Percentiles rank a stretch among this genome's conserved stretches.
Conservation (phyloP, 2,329 filamentous ascomycete genomes). For the Hymenoscyphus fraxineus region DNA sequence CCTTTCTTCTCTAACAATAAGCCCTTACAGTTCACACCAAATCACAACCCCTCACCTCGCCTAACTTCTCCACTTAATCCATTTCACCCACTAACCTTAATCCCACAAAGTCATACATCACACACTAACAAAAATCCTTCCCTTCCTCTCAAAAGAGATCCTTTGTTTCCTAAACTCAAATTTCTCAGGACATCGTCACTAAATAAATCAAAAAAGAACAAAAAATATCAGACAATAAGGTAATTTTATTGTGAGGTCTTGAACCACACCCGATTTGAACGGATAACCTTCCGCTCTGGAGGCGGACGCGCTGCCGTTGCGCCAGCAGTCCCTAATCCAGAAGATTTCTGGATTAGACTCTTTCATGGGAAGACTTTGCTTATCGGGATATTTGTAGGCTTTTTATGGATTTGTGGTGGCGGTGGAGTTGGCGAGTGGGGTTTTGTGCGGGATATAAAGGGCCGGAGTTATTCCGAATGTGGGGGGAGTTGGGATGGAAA, state of each 20-base stretch:
- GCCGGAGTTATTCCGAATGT: too few species aligned
- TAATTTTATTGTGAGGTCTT: background rate
- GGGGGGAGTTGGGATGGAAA: too few species aligned
- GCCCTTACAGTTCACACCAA: too few species aligned
- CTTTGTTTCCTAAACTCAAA: too few species aligned
- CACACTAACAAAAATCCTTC: too few species aligned
- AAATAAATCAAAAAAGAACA: background rate
- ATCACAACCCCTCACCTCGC: too few species aligned
- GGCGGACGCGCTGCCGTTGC: conserved; percentile 7
- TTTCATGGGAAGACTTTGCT: background rate
- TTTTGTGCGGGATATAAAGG: background rate
- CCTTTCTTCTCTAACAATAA: too few species aligned
- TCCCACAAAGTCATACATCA: too few species aligned
- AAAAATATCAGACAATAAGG: background rate
- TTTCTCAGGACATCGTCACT: too few species aligned
- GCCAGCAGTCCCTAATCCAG: conserved; percentile 2
- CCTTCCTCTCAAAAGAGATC: too few species aligned
- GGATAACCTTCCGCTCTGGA: conserved; percentile 8
- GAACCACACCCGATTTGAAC: conserved; percentile 8
- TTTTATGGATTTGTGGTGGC: background rate
- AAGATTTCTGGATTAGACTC: background rate
- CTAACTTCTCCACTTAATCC: too few species aligned
- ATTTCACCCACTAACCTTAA: too few species aligned
- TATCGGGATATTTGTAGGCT: background rate
- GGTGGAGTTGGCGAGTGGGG: conserved; percentile 1